These are phyloP conservation scores for Murraya koenigii DNA, from an alignment of 345 rosid genomes.

Conservation along the genomic window DNA sequence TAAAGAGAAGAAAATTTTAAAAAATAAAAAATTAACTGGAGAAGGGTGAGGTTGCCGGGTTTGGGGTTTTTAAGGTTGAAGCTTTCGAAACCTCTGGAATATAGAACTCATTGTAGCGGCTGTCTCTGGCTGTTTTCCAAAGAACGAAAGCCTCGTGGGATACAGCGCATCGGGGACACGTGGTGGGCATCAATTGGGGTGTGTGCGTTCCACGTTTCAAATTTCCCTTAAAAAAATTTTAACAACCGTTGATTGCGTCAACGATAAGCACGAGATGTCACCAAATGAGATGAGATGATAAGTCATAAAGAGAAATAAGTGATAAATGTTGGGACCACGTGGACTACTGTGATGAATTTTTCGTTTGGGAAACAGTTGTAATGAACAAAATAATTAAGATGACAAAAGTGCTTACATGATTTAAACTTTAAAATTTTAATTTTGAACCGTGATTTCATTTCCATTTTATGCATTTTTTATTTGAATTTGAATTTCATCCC, in stretches of 20 bases:
- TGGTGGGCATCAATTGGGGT: constrained; percentile 23
- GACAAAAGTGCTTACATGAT: neutral
- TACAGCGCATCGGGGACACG: constrained; percentile 32
- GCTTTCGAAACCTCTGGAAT: too few relatives aligned
- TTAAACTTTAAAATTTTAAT: neutral
- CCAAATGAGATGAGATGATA: too few relatives aligned
- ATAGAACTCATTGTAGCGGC: too few relatives aligned
- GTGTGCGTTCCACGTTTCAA: neutral
- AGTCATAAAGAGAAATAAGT: neutral
- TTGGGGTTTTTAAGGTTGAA: neutral
- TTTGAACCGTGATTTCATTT: neutral
- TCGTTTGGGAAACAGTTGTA: too few relatives aligned
- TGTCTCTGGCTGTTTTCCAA: neutral
- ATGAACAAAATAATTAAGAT: neutral
- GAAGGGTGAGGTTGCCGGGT: neutral
- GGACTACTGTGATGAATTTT: neutral
- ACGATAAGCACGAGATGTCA: neutral
- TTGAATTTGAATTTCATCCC: too few relatives aligned
- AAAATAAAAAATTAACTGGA: neutral
- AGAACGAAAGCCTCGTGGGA: constrained; percentile 20
- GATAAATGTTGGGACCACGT: neutral
- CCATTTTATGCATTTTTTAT: too few relatives aligned
- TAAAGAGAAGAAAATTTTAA: too few relatives aligned
- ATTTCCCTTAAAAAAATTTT: too few relatives aligned
- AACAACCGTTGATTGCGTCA: constrained; percentile 24